phyloP scores from a whole-genome alignment of 441 rosid species.

The Euphorbia schlechtendalii region DNA sequence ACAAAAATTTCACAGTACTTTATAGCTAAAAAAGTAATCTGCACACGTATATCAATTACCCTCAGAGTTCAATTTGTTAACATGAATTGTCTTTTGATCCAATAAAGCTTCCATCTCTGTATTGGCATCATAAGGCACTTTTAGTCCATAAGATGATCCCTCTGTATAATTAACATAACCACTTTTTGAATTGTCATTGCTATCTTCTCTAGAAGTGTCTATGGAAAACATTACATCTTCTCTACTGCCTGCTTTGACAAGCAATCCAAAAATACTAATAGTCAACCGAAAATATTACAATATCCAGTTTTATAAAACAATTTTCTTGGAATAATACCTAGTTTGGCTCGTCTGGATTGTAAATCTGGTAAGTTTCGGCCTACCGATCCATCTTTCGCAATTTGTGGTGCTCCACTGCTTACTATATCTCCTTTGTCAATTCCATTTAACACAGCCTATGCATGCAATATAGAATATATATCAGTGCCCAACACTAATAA shows the following conservation, averaged over 20 bases:
- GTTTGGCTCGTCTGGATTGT: conserved; percentile 58
- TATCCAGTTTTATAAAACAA: not conserved
- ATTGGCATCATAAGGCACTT: conserved; percentile 23
- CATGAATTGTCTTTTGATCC: conserved; percentile 31
- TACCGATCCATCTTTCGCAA: conserved; percentile 61
- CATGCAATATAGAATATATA: conserved; percentile 20
- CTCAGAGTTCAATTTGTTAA: conserved; percentile 48
- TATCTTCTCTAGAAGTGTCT: conserved; percentile 52
- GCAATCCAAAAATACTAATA: conserved; percentile 24
- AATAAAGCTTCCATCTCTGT: conserved; percentile 25
- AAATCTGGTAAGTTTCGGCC: conserved; percentile 49
- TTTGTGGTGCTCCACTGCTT: conserved; percentile 84
- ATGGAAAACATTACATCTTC: conserved; percentile 47
- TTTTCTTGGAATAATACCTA: conserved; percentile 42
- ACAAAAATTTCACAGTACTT: not conserved
- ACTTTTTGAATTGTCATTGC: conserved; percentile 32
- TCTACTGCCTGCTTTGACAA: conserved; percentile 57
- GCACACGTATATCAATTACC: conserved; percentile 34
- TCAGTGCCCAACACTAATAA: conserved; percentile 15
- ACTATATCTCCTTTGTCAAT: conserved; percentile 84
- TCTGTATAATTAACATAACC: conserved; percentile 27
- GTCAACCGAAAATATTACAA: conserved; percentile 11
- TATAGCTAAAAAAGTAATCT: conserved; percentile 13
- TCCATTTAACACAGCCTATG: conserved; percentile 64
- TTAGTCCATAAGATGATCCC: conserved; percentile 30